Evolutionary conservation across 495 filamentous ascomycete species (phyloP), one percentile per base, ranked within the genome.

Genomic region (Tuber melanosporum): DNA sequence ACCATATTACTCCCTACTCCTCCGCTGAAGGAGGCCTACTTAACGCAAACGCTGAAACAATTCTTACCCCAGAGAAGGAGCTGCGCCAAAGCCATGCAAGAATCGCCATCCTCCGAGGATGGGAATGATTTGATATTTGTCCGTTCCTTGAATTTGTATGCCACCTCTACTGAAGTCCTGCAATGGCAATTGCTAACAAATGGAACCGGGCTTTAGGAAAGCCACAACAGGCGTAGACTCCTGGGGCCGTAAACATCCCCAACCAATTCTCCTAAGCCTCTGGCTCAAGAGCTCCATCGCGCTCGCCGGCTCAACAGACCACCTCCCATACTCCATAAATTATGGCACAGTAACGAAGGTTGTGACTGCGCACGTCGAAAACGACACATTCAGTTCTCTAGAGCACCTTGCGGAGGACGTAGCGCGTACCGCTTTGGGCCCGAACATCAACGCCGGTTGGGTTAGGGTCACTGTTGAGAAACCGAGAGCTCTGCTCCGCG

Each of bases 311-410:
- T 83, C 82, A 17, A 83, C 82, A 0, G 82, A 83, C 43, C 82
- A 83, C 46, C 76, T 83, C 2, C 82, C 82, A 17, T 83, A 83
- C 78, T 80, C 77, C 7, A 83, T 83, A 69, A 82, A 83, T 66
- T 83, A 83, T 19, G 79, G 82, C 36, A 81, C 77, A 19, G 79
- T 83, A 22, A 75, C 77, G n/a, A 83, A 80, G 47, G 44, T 76
- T 7, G 77, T 83, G 52, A 74, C 82, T 6, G 71, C 46, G 2
- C 79, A 78, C 17, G 82, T 83, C 26, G 82, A 83, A 73, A 79
- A 77, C 47, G 73, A 44, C 3, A 73, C 52, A 39, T 83, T 83
- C 73, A 43, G 57, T 5, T 78, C 77, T 17, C 80, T 83, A 7
- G 82, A 83, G 19, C 70, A 83, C 43, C 76, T 83, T 2, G 82